Evolutionary conservation across 2,329 filamentous ascomycete genomes (phyloP).

Genomic region (Colletotrichum sp.): DNA sequence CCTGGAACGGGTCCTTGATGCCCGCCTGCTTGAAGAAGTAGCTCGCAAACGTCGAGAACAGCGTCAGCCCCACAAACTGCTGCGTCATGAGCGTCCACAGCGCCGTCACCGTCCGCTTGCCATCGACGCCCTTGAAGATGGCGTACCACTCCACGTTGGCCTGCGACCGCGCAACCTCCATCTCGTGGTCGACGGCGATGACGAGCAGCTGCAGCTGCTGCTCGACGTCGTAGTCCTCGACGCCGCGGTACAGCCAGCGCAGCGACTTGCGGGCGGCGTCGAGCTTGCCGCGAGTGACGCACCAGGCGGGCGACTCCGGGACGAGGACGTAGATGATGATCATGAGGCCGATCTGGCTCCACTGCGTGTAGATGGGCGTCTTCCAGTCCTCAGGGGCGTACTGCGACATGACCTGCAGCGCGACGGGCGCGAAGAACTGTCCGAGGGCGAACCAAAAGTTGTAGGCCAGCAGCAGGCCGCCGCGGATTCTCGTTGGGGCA

Average conservation of each 20-base stretch:
- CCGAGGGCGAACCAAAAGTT: conserved; percentile 50
- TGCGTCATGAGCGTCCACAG: conserved; percentile 29
- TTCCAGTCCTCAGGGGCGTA: conserved; percentile 37
- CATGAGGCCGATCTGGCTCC: conserved; percentile 48
- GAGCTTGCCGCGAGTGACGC: conserved; percentile 27
- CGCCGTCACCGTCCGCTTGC: conserved; percentile 32
- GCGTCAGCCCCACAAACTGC: conserved; percentile 27
- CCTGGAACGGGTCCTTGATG: conserved; percentile 26
- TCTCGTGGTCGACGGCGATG: conserved; percentile 24
- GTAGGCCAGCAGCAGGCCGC: conserved; percentile 43
- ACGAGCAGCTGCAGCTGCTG: conserved; percentile 29
- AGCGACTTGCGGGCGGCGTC: conserved; percentile 25
- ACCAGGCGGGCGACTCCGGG: conserved; percentile 46
- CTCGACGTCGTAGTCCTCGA: conserved; percentile 32
- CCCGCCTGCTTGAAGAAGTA: conserved; percentile 41
- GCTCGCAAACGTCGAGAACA: conserved; percentile 26
- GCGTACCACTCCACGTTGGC: conserved; percentile 29
- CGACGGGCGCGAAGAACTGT: conserved; percentile 45
- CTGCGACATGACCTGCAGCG: conserved; percentile 38
- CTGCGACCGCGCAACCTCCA: conserved; percentile 3
- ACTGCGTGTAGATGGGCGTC: conserved; percentile 48
- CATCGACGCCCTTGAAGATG: conserved; percentile 33
- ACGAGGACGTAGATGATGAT: conserved; percentile 40
- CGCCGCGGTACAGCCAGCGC: conserved; percentile 25
- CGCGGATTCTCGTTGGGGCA: conserved; percentile 43